These are phyloP conservation scores for Hortiboletus rubellus DNA, from an alignment of 1,284 basidiomycete genomes.

Conservation along the genomic window DNA sequence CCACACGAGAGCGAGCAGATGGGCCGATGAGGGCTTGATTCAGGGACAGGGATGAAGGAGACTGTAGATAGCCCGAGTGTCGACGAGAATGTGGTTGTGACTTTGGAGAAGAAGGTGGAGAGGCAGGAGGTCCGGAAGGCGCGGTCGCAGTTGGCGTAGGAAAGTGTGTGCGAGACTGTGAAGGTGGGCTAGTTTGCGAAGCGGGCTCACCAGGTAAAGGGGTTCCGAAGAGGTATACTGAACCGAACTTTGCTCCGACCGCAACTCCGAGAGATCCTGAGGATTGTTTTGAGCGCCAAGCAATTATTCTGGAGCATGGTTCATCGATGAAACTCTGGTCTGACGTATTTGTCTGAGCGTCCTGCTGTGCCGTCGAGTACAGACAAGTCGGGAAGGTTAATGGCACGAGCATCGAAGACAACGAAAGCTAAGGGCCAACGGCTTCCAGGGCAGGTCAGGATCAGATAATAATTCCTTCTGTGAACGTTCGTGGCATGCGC, in stretches of 20 bases:
- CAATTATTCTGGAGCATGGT: constrained; percentile 16
- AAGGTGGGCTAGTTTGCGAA: constrained; percentile 6
- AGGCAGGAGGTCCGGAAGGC: constrained; percentile 26
- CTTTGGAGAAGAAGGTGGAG: constrained; percentile 37
- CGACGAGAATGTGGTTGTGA: constrained; percentile 27
- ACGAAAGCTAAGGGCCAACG: background rate
- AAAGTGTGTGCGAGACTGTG: constrained; percentile 16
- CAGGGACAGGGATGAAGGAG: constrained; percentile 38
- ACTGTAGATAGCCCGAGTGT: constrained; percentile 29
- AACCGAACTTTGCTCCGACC: constrained; percentile 38
- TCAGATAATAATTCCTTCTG: background rate
- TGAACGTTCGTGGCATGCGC: constrained; percentile 6
- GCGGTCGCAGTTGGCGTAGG: constrained; percentile 16
- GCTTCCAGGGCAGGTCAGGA: background rate
- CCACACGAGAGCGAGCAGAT: constrained; percentile 48
- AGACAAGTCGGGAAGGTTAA: constrained; percentile 27
- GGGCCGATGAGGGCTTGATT: constrained; percentile 29
- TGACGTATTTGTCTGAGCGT: constrained; percentile 9
- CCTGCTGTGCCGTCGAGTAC: constrained; percentile 6
- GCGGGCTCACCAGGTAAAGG: constrained; percentile 21
- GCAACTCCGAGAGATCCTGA: constrained; percentile 25
- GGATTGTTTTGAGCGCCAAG: constrained; percentile 21
- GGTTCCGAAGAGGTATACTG: constrained; percentile 37
- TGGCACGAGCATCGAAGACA: constrained; percentile 29
- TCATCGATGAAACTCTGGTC: constrained; percentile 32